phyloP scores from a whole-genome alignment of 257 asterid species.

The Anisodus acutangulus region DNA sequence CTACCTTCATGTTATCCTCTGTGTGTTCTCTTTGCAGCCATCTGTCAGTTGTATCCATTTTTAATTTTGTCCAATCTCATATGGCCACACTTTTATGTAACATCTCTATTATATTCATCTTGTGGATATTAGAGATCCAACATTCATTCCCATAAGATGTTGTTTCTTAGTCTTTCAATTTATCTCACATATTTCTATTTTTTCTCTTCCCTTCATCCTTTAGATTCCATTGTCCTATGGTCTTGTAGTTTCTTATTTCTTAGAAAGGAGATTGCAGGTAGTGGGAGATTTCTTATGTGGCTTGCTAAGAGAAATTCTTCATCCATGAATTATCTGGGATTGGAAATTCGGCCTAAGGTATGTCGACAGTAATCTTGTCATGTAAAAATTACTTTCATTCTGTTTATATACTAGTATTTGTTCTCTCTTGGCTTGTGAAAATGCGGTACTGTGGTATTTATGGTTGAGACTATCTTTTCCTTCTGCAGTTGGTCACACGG shows the following conservation, averaged over 20 bases:
- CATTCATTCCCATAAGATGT: conserved; percentile 4
- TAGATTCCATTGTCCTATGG: not conserved
- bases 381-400: conserved; percentile 27
- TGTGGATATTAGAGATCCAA: not conserved
- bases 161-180: not conserved
- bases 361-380: conserved; percentile 32
- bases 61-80: not conserved
- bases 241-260: conserved; percentile 20
- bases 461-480: conserved; percentile 30
- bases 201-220: not conserved
- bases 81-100: no score
- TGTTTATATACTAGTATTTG: conserved; percentile 21
- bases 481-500: conserved; percentile 78
- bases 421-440: conserved; percentile 32
- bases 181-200: not conserved
- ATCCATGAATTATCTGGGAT: conserved; percentile 73
- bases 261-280: conserved; percentile 53
- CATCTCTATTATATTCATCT: not conserved
- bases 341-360: conserved; percentile 94
- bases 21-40: not conserved
- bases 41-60: not conserved
- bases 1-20: not conserved
- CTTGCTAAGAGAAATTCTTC: conserved; percentile 64
- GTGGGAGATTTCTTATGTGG: conserved; percentile 92
- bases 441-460: conserved; percentile 32